Percentiles rank a stretch among this genome's conserved stretches.
Conservation (phyloP, 805 yeast genomes). For the Komagataella mondaviorum region DNA sequence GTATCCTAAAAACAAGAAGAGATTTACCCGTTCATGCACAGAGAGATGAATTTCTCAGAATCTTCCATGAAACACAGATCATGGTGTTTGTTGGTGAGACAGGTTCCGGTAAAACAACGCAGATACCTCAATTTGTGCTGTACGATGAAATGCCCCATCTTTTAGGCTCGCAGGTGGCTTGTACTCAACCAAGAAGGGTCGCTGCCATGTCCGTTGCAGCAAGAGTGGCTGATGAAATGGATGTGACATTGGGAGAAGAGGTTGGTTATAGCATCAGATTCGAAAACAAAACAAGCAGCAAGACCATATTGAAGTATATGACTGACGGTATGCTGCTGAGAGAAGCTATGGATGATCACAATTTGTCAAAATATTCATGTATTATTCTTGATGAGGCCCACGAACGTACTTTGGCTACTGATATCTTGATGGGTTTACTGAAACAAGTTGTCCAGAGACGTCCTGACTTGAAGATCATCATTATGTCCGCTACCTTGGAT, state of each 20-base stretch:
- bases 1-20: conserved; percentile 66
- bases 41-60: conserved; percentile 73
- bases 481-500: conserved; percentile 93
- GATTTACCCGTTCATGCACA: conserved; percentile 91
- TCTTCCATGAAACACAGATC: conserved; percentile 67
- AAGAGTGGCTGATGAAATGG: conserved; percentile 88
- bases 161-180: conserved; percentile 48
- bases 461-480: conserved; percentile 58
- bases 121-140: conserved; percentile 77
- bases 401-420: conserved; percentile 90
- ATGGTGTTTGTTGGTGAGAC: conserved; percentile 85
- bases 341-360: conserved; percentile 72
- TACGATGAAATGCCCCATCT: conserved; percentile 82
- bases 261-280: conserved; percentile 88
- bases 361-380: conserved; percentile 55
- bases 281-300: conserved; percentile 58
- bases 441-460: conserved; percentile 55
- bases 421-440: conserved; percentile 62
- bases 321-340: conserved; percentile 93
- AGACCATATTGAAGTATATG: conserved; percentile 73
- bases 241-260: conserved; percentile 58
- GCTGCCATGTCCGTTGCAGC: conserved; percentile 89
- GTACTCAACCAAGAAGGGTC: conserved; percentile 92
- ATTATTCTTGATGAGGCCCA: conserved; percentile 96
- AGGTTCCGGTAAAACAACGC: conserved; percentile 94